Evolutionary conservation across 352 stramenopile genomes (phyloP).

Genomic region (Phytopythium kandeliae): DNA sequence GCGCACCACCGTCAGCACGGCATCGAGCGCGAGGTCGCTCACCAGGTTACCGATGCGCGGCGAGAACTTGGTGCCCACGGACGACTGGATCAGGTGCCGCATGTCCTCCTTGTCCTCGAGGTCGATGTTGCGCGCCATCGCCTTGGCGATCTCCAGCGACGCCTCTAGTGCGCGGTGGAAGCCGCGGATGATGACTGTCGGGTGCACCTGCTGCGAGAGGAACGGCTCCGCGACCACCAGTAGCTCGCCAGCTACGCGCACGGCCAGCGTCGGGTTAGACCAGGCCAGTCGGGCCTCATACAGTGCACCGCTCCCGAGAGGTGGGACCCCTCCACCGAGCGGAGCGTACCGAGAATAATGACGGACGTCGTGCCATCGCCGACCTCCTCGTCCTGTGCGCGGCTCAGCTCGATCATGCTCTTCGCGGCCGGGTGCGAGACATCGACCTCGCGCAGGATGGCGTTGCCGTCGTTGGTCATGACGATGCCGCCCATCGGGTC

Average conservation of each 20-base stretch:
- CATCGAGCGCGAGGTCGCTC: conserved; percentile 96
- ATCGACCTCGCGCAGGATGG: conserved; percentile 98
- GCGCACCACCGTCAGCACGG: conserved; percentile 93
- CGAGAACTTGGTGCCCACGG: conserved; percentile 99
- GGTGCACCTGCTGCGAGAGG: conserved; percentile 95
- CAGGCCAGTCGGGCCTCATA: too few relatives aligned
- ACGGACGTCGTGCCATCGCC: conserved; percentile 99
- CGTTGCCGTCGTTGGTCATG: conserved; percentile 99
- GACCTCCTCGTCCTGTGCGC: conserved; percentile 99
- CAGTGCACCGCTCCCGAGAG: too few relatives aligned
- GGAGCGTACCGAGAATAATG: conserved; percentile 93
- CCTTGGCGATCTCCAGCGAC: conserved; percentile 92
- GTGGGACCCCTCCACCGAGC: too few relatives aligned
- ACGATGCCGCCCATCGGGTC: conserved; percentile 99
- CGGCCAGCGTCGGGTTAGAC: background rate
- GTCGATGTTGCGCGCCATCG: conserved; percentile 91
- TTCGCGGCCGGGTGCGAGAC: conserved; percentile 98
- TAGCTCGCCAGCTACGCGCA: conserved; percentile 91
- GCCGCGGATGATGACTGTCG: conserved; percentile 96
- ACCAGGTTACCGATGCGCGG: conserved; percentile 95
- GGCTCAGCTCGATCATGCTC: conserved; percentile 99
- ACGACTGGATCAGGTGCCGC: conserved; percentile 94
- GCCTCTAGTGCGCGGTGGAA: conserved; percentile 87
- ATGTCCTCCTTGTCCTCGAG: conserved; percentile 94
- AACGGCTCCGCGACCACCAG: conserved; percentile 97